Percentiles rank a stretch among this genome's conserved stretches.
phyloP scores from a whole-genome alignment of 2,329 filamentous ascomycete genomes.

The Curvularia eragrostidis region DNA sequence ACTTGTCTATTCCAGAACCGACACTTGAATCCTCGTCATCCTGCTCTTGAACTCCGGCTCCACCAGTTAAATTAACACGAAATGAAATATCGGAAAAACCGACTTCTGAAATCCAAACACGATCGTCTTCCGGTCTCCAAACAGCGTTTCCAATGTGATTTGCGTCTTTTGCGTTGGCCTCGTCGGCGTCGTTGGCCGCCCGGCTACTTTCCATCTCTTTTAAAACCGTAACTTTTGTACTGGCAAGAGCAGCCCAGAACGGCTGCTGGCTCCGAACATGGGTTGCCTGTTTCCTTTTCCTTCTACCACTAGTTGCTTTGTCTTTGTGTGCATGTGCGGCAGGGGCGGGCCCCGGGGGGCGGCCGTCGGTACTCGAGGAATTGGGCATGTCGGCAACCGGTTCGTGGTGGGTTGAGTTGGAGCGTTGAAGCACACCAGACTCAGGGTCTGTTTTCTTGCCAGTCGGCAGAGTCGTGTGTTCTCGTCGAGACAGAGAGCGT shows the following conservation, averaged over 20 bases:
- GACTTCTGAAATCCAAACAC: slow-evolving; percentile 83
- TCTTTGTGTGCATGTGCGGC: slow-evolving; percentile 62
- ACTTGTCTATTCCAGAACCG: slow-evolving; percentile 65
- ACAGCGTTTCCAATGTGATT: slow-evolving; percentile 79
- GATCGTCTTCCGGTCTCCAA: slow-evolving; percentile 71
- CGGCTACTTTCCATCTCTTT: slow-evolving; percentile 80
- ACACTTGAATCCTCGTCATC: slow-evolving; percentile 47
- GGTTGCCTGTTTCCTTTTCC: slow-evolving; percentile 87
- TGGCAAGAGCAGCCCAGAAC: slow-evolving; percentile 91
- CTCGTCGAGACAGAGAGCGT: slow-evolving; percentile 50
- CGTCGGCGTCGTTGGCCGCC: slow-evolving; percentile 73
- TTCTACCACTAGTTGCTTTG: slow-evolving; percentile 73
- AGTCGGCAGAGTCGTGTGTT: slow-evolving; percentile 43
- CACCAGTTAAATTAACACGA: slow-evolving; percentile 70
- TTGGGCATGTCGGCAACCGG: slow-evolving; percentile 60
- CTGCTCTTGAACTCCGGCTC: slow-evolving; percentile 50
- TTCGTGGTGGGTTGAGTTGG: slow-evolving; percentile 44
- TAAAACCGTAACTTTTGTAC: slow-evolving; percentile 94
- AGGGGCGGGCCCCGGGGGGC: slow-evolving; percentile 59
- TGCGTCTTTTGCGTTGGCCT: slow-evolving; percentile 76
- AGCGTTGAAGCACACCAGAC: slow-evolving; percentile 54
- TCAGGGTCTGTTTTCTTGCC: slow-evolving; percentile 65
- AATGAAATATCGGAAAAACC: slow-evolving; percentile 80
- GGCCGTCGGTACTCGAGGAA: slow-evolving; percentile 55
- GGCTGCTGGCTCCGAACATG: slow-evolving; percentile 90